A percentile compares a stretch with the other conserved stretches of the same genome.
phyloP scores from a whole-genome alignment of 106 monocot species.

The Narthecium ossifragum region DNA sequence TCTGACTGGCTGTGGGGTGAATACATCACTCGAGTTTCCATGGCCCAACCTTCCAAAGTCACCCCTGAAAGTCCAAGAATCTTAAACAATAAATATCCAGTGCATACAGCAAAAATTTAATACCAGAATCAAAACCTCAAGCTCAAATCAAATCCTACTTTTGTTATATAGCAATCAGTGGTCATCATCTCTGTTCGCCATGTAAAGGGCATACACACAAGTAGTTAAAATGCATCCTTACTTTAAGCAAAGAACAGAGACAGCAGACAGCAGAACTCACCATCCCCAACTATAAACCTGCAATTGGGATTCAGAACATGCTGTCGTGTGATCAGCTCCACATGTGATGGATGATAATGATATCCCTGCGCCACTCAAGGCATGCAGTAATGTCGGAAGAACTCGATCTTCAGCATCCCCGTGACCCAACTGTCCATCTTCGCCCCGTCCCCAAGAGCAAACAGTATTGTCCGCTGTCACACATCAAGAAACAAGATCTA shows the following conservation, averaged over 20 bases:
- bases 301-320: slow-evolving; percentile 11
- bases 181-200: too few relatives aligned
- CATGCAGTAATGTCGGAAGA: not conserved
- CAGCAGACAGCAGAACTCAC: not conserved
- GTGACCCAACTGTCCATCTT: not conserved
- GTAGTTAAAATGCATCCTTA: too few relatives aligned
- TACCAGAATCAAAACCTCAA: too few relatives aligned
- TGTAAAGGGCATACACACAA: too few relatives aligned
- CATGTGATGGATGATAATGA: not conserved
- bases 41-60: slow-evolving; percentile 98
- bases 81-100: too few relatives aligned
- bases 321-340: slow-evolving; percentile 1
- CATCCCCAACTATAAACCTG: slow-evolving; percentile 17
- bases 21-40: slow-evolving; percentile 91
- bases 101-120: too few relatives aligned
- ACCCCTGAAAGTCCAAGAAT: slow-evolving; percentile 48
- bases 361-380: not conserved
- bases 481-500: not conserved
- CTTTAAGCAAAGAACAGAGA: not conserved
- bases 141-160: too few relatives aligned
- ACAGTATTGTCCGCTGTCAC: not conserved
- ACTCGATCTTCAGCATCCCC: not conserved
- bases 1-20: slow-evolving; percentile 88
- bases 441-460: not conserved
- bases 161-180: too few relatives aligned